Evolutionary conservation across 2,329 filamentous ascomycete genomes (phyloP).

Genomic region (Alternaria arbusti): DNA sequence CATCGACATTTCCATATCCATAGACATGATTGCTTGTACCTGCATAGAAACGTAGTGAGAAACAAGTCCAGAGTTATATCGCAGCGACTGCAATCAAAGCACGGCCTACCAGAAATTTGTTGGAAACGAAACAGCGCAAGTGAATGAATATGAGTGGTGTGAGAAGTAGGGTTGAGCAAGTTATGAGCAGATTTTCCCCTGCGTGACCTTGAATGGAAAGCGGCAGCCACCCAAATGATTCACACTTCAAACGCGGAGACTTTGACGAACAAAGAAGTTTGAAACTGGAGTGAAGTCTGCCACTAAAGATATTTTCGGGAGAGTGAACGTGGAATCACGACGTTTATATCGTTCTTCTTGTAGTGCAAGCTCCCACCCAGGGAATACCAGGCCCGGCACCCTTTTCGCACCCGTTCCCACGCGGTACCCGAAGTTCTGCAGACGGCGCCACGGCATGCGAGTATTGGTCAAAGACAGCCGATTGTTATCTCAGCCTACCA

Average conservation of each 20-base stretch:
- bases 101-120: background rate
- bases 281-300: background rate
- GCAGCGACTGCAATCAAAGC: background rate
- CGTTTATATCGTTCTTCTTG: background rate
- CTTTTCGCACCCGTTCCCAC: background rate
- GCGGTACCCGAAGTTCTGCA: slow-evolving; percentile 6
- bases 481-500: background rate
- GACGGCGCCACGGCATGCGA: background rate
- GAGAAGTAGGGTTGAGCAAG: slow-evolving; percentile 10
- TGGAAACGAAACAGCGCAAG: background rate
- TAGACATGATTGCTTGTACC: slow-evolving; percentile 16
- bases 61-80: background rate
- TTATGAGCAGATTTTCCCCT: slow-evolving; percentile 17
- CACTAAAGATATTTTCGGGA: background rate
- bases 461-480: background rate
- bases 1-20: slow-evolving; percentile 5
- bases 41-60: background rate
- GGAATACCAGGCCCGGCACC: background rate
- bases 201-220: background rate
- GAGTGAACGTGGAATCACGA: background rate
- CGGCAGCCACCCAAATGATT: background rate
- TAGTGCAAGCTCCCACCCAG: background rate
- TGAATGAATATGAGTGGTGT: background rate
- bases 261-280: background rate
- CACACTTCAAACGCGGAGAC: background rate